phyloP scores from a whole-genome alignment of 179 eudicot species.

The Vitellaria paradoxa region DNA sequence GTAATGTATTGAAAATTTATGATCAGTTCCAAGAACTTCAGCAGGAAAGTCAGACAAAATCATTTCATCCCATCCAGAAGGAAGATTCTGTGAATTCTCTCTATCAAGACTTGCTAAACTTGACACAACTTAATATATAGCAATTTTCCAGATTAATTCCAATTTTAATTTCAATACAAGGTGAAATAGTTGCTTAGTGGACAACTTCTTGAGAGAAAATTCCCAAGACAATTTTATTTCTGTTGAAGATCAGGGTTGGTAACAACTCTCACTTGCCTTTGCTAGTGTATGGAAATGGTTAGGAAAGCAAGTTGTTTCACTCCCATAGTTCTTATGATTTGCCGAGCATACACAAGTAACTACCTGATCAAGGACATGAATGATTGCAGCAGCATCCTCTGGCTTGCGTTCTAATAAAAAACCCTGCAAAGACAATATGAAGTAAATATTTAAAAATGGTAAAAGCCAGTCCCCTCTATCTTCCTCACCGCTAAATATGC shows the following conservation, averaged over 20 bases:
- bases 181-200: neutral
- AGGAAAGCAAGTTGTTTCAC: neutral
- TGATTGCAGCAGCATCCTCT: conserved; percentile 63
- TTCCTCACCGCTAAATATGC: neutral
- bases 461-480: neutral
- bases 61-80: neutral
- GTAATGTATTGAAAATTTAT: neutral
- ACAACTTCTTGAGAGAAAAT: neutral
- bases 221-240: neutral
- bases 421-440: conserved; percentile 50
- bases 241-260: neutral
- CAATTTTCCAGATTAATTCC: neutral
- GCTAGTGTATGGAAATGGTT: neutral
- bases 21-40: neutral
- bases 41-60: neutral
- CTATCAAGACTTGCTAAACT: neutral
- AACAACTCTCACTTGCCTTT: conserved; percentile 1
- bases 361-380: conserved; percentile 74
- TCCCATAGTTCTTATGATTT: neutral
- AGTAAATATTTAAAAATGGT: neutral
- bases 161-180: neutral
- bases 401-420: conserved; percentile 78
- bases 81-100: neutral
- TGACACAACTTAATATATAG: neutral
- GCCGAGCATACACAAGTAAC: neutral